Conservation (phyloP, 169 alveolate genomes). For the Eimeria necatrix region DNA sequence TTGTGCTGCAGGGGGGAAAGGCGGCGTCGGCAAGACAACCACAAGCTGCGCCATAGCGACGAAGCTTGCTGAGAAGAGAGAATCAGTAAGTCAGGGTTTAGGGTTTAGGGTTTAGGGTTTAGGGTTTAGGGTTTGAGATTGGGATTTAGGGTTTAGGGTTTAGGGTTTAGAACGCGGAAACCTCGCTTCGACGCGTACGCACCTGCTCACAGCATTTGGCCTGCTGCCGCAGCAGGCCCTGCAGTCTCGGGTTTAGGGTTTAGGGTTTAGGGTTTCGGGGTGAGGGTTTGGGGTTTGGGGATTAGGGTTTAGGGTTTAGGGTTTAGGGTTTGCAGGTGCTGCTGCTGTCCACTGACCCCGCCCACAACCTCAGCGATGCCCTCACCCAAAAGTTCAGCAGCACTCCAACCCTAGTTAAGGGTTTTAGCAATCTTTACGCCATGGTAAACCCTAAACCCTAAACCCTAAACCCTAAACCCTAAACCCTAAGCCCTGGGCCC, state of each 20-base stretch:
- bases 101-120: conserved; percentile 49
- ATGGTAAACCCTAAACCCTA: conserved; percentile 87
- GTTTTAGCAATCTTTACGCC: conserved; percentile 96
- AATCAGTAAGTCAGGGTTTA: conserved; percentile 94
- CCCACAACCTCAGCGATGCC: conserved; percentile 99
- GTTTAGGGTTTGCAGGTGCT: conserved; percentile 90
- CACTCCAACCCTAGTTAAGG: conserved; percentile 96
- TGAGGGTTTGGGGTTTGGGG: neutral
- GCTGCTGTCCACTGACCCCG: conserved; percentile 99
- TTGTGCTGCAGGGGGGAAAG: conserved; percentile 94
- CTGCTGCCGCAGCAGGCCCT: no score
- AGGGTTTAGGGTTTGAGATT: conserved; percentile 31
- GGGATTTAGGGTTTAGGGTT: neutral
- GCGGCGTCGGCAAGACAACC: conserved; percentile 99
- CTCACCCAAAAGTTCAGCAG: conserved; percentile 97
- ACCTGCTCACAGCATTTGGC: neutral
- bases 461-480: conserved; percentile 46
- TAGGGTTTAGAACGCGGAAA: neutral
- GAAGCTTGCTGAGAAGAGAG: conserved; percentile 94
- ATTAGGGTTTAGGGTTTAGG: conserved; percentile 5
- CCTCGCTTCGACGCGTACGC: neutral
- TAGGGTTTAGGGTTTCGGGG: neutral
- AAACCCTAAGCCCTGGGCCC: neutral
- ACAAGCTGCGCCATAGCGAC: conserved; percentile 98
- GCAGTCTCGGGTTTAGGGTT: neutral